Conservation (phyloP, 1,139 yeast genomes). For the Saccharomycopsis phalli region DNA sequence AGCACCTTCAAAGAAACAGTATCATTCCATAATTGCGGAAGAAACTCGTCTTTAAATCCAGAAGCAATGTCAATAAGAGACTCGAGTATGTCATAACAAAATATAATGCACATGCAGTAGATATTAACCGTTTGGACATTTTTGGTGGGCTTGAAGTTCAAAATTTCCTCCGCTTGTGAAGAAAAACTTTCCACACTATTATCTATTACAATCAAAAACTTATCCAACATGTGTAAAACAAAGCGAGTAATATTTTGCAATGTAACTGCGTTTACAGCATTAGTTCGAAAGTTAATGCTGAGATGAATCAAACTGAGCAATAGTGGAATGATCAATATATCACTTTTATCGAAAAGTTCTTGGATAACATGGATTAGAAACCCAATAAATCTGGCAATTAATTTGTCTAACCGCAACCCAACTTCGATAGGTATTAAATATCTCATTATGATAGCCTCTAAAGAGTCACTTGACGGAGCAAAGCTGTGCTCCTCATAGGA, state of each 20-base stretch:
- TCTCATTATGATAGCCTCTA: conserved; percentile 7
- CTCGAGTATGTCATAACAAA: conserved; percentile 16
- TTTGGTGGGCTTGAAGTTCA: conserved; percentile 4
- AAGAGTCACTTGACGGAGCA: conserved; percentile 2
- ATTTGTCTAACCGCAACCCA: conserved; percentile 9
- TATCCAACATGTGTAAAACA: conserved; percentile 1
- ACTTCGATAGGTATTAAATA: conserved; percentile 10
- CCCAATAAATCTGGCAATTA: conserved; percentile 12
- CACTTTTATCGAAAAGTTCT: conserved; percentile 1
- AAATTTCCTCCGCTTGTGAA: conserved; percentile 11
- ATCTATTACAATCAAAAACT: conserved; percentile 6
- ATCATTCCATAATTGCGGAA: conserved; percentile 13
- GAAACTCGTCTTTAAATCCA: conserved; percentile 1
- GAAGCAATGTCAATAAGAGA: conserved; percentile 10
- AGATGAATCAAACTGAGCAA: conserved; percentile 15
- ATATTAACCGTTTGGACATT: conserved; percentile 12
- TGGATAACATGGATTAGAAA: conserved; percentile 10
- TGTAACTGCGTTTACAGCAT: conserved; percentile 7
- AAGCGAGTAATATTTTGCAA: conserved; percentile 6
- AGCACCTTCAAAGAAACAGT: conserved; percentile 11
- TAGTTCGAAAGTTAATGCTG: conserved; percentile 11
- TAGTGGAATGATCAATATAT: conserved; percentile 13
- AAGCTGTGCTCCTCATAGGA: conserved; percentile 20
- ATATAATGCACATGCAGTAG: conserved; percentile 8
- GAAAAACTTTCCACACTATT: conserved; percentile 2